These are phyloP conservation scores for Apiospora phragmitis DNA, from an alignment of 2,329 filamentous ascomycete genomes.

Conservation along the genomic window DNA sequence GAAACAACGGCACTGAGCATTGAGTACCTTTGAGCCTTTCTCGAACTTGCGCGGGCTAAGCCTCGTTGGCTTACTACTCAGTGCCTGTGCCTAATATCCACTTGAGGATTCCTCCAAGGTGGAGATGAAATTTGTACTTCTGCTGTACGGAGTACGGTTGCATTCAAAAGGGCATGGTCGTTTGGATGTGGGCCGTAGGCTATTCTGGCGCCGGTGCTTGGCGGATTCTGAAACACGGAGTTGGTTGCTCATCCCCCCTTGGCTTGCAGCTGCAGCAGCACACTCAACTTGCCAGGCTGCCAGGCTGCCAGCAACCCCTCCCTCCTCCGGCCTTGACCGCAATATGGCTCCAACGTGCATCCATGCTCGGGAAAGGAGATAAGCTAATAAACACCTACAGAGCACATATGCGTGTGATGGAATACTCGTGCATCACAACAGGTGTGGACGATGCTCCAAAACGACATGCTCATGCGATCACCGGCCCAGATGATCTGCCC, in stretches of 20 bases:
- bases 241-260: constrained; percentile 2
- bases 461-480: not conserved
- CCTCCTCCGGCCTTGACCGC: constrained; percentile 3
- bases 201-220: constrained; percentile 8
- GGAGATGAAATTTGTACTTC: not conserved
- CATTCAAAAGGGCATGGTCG: constrained; percentile 1
- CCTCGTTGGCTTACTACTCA: not conserved
- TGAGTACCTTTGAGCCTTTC: not conserved
- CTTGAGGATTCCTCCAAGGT: not conserved
- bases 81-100: not conserved
- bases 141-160: constrained; percentile 4
- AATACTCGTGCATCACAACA: not conserved
- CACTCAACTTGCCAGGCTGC: not conserved
- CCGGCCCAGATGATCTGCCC: constrained; percentile 5
- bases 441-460: constrained; percentile 1
- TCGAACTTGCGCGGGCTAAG: not conserved
- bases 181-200: not conserved
- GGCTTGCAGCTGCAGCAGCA: not conserved
- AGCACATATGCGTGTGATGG: not conserved
- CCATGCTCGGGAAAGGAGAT: not conserved
- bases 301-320: not conserved
- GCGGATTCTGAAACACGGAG: constrained; percentile 7
- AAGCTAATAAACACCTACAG: constrained; percentile 2
- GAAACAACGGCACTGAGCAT: not conserved
- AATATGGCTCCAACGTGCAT: not conserved